Conservation (phyloP, 345 rosid species). For the Linum usitatissimum region DNA sequence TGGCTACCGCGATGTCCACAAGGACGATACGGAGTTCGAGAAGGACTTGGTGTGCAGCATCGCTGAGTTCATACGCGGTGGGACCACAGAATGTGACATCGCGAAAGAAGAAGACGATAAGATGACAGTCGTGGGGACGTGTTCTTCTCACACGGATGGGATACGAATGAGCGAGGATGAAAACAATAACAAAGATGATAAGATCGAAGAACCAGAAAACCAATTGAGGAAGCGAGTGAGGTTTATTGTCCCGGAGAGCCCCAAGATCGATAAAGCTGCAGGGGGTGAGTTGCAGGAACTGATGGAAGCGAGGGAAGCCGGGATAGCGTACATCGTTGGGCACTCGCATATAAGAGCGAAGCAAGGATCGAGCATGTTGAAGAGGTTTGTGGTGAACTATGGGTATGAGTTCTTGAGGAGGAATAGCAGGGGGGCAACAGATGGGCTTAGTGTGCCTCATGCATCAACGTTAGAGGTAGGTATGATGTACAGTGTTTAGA, state of each 20-base stretch:
- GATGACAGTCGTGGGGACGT: slow-evolving; percentile 79
- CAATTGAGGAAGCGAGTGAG: slow-evolving; percentile 56
- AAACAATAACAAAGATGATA: too few relatives aligned
- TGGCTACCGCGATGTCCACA: slow-evolving; percentile 84
- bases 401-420: slow-evolving; percentile 84
- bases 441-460: slow-evolving; percentile 48
- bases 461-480: slow-evolving; percentile 92
- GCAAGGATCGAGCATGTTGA: slow-evolving; percentile 60
- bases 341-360: slow-evolving; percentile 70
- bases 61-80: slow-evolving; percentile 69
- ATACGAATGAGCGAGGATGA: slow-evolving; percentile 45
- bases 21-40: slow-evolving; percentile 86
- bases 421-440: slow-evolving; percentile 50
- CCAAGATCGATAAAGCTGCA: slow-evolving; percentile 42
- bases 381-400: slow-evolving; percentile 52
- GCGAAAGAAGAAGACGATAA: slow-evolving; percentile 39
- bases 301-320: slow-evolving; percentile 76
- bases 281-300: slow-evolving; percentile 65
- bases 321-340: slow-evolving; percentile 82
- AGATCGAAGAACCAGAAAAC: slow-evolving; percentile 21
- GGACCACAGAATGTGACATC: slow-evolving; percentile 18
- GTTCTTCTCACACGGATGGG: slow-evolving; percentile 43
- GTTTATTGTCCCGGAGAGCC: slow-evolving; percentile 67
- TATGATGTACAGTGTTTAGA: slow-evolving; percentile 67
- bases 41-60: slow-evolving; percentile 79